Evolutionary conservation across 2,329 filamentous ascomycete genomes (phyloP), one percentile per base, ranked within the genome.

Genomic region (Paracamarosporium sp.): DNA sequence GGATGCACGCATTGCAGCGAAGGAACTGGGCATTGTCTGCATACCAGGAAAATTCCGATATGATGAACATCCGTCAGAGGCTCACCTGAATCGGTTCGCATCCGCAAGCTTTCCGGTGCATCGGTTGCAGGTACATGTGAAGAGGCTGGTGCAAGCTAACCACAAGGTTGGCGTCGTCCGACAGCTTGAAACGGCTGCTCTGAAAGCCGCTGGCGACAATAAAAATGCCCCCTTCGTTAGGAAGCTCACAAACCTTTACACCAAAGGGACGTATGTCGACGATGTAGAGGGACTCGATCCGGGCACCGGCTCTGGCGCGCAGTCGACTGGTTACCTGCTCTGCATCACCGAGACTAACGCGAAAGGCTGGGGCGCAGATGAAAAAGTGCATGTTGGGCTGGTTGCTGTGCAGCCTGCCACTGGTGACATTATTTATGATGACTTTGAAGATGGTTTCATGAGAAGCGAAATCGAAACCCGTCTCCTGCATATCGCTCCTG

Each of bases 371-470:
- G 92, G 92, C 1, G 93, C 92, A 0, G 94, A 98, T 71, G 95
- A 99, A 74, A 96, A 91, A 70, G 94, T 98, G 1, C 87, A 95
- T 55, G 89, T 98, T 24, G 95, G 95, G 1, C 87, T 99, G 56
- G 83, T 99, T 22, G 95, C 95, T 25, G 95, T 99, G 4, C 95
- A 99, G 69, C 95, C 95, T 8, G 91, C 92, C 1, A 99, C 95
- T 0, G 95, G 95, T 55, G 94, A 98, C 74, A 92, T 99, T 67
- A 90, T 98, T 55, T 96, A 97, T 69, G 95, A 99, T 71, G 88
- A 90, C 57, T 99, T 99, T 67, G 92, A 98, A 67, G 95, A 99
- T 70, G 93, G 94, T 1, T 98, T 98, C 78, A 97, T 99, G 94
- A 85, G 95, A 47, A 93, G 90, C 68, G 95, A 99, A 74, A 90